Conservation (phyloP, 768 basidiomycete species). For the Neoboletus brunneissimus region DNA sequence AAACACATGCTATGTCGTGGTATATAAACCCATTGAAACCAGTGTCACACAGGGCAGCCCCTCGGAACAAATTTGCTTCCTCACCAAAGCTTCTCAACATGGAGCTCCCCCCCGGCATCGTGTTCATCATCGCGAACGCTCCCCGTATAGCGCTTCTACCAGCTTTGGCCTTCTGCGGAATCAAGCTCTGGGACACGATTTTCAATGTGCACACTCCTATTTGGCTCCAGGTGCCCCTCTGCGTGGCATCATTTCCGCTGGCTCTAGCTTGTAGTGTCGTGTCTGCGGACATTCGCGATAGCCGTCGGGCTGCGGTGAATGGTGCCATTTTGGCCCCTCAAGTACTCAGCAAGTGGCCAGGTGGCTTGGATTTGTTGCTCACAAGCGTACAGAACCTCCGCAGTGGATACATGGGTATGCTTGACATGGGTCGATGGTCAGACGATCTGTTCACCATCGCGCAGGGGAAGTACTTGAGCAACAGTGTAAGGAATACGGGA, state of each 20-base stretch:
- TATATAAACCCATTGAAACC: conserved; percentile 7
- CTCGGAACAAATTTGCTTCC: neutral
- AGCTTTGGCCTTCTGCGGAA: conserved; percentile 14
- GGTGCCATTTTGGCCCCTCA: conserved; percentile 35
- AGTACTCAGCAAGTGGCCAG: conserved; percentile 35
- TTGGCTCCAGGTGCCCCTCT: conserved; percentile 20
- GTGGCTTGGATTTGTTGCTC: conserved; percentile 35
- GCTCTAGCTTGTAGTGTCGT: conserved; percentile 15
- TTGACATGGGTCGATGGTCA: neutral
- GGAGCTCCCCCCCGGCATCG: conserved; percentile 35
- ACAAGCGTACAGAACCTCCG: conserved; percentile 22
- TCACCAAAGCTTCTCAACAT: conserved; percentile 11
- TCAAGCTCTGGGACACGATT: conserved; percentile 8
- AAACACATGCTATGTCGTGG: conserved; percentile 9
- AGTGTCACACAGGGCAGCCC: neutral
- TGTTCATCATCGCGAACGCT: conserved; percentile 26
- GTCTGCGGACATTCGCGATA: conserved; percentile 13
- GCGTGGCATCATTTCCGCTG: conserved; percentile 24
- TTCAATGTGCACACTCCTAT: conserved; percentile 5
- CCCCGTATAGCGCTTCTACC: conserved; percentile 22
- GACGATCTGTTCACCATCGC: neutral
- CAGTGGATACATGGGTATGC: conserved; percentile 30
- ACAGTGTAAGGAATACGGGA: conserved; percentile 27
- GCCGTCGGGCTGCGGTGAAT: conserved; percentile 10
- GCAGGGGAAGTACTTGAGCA: conserved; percentile 31